Evolutionary conservation across 164 flowering plant species (phyloP).

Genomic region (Aristolochia californica): DNA sequence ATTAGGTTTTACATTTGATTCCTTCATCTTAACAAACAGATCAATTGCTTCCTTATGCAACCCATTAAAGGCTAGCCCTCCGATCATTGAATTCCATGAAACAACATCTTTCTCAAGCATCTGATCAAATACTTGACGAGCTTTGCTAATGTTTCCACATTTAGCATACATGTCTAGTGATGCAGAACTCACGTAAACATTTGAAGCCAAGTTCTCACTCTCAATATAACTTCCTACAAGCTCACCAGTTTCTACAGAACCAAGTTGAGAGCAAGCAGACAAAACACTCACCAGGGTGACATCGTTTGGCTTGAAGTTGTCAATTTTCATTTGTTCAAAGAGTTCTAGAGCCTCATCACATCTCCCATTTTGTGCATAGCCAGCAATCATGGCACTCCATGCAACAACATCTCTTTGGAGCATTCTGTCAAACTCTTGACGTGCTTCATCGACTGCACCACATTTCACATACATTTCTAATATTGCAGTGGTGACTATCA

Average conservation of each 20-base stretch:
- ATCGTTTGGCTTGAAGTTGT: slow-evolving; percentile 29
- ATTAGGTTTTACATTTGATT: slow-evolving; percentile 24
- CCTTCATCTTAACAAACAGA: slow-evolving; percentile 23
- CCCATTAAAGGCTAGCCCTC: slow-evolving; percentile 36
- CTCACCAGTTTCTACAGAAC: slow-evolving; percentile 30
- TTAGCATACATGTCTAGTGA: slow-evolving; percentile 33
- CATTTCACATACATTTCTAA: slow-evolving; percentile 47
- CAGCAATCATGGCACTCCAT: slow-evolving; percentile 50
- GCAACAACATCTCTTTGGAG: slow-evolving; percentile 29
- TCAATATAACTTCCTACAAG: slow-evolving; percentile 27
- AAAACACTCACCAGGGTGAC: slow-evolving; percentile 33
- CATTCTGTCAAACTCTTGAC: slow-evolving; percentile 34
- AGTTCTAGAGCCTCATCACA: slow-evolving; percentile 37
- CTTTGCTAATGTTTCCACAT: slow-evolving; percentile 34
- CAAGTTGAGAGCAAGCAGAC: slow-evolving; percentile 39
- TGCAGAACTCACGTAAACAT: slow-evolving; percentile 33
- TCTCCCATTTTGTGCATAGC: slow-evolving; percentile 46
- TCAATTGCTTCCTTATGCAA: slow-evolving; percentile 24
- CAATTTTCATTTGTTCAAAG: slow-evolving; percentile 28
- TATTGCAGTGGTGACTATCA: slow-evolving; percentile 34
- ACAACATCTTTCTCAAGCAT: slow-evolving; percentile 30
- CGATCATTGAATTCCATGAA: slow-evolving; percentile 43
- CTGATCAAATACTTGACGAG: slow-evolving; percentile 23
- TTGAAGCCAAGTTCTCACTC: slow-evolving; percentile 20
- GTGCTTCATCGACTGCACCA: slow-evolving; percentile 37